Evolutionary conservation across 1,139 yeast genomes (phyloP).

Genomic region (Zygosaccharomyces sapae): DNA sequence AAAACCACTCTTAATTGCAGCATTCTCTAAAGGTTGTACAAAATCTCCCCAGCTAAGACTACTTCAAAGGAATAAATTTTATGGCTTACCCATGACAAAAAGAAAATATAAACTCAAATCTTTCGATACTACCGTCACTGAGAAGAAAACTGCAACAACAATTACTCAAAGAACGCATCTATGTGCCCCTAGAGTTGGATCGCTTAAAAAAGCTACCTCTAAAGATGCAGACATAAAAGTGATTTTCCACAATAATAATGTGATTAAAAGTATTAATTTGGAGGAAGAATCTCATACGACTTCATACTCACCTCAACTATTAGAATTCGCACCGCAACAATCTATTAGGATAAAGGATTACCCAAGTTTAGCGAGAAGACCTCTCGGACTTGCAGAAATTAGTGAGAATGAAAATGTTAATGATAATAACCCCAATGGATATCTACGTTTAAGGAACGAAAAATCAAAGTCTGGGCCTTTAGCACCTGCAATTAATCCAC

Average conservation of each 20-base stretch:
- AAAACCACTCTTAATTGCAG: slow-evolving; percentile 33
- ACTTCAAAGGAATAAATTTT: slow-evolving; percentile 25
- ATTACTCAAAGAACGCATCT: slow-evolving; percentile 7
- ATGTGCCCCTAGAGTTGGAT: slow-evolving; percentile 26
- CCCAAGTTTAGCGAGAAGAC: slow-evolving; percentile 15
- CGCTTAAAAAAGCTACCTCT: slow-evolving; percentile 23
- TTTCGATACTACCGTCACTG: slow-evolving; percentile 16
- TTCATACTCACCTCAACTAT: slow-evolving; percentile 10
- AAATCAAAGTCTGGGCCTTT: not conserved
- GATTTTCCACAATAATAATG: slow-evolving; percentile 31
- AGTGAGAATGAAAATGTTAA: not conserved
- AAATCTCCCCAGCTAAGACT: slow-evolving; percentile 29
- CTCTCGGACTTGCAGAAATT: not conserved
- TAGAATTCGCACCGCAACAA: slow-evolving; percentile 13
- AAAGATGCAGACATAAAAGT: slow-evolving; percentile 33
- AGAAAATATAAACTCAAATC: slow-evolving; percentile 29
- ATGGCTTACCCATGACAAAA: slow-evolving; percentile 25
- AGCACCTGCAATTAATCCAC: not conserved
- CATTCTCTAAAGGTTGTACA: slow-evolving; percentile 30
- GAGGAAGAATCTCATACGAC: not conserved
- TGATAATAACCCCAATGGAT: not conserved
- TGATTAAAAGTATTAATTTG: slow-evolving; percentile 23
- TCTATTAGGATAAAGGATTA: slow-evolving; percentile 21
- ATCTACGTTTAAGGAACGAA: not conserved
- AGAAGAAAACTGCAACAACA: slow-evolving; percentile 1